Conservation (phyloP, 108 stramenopile genomes). For the Cafeteria roenbergensis region DNA sequence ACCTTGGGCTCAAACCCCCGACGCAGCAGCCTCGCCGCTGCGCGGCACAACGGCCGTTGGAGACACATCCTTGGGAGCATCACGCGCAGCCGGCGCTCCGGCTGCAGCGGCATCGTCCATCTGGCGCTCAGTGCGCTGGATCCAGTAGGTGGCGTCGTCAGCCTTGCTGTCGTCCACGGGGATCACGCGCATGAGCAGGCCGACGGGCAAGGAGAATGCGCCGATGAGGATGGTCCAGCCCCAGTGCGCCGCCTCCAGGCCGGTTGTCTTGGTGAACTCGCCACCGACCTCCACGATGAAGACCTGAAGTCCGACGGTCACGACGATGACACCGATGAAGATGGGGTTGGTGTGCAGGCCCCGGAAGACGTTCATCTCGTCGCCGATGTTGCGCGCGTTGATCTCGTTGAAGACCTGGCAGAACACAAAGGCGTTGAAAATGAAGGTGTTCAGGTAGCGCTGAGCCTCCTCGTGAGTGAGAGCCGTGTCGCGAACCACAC, state of each 20-base stretch:
- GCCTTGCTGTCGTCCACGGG: constrained; percentile 13
- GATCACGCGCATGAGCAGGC: constrained; percentile 19
- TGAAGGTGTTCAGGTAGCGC: constrained; percentile 32
- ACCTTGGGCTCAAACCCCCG: too few species aligned
- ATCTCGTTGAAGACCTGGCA: constrained; percentile 94
- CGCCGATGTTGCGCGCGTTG: constrained; percentile 65
- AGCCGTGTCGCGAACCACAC: constrained; percentile 49
- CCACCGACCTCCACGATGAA: constrained; percentile 78
- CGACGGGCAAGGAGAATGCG: constrained; percentile 11
- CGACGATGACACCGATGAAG: constrained; percentile 63
- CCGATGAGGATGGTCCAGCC: constrained; percentile 5
- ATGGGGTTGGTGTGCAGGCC: constrained; percentile 64
- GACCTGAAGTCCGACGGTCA: constrained; percentile 67
- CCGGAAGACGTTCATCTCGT: constrained; percentile 51
- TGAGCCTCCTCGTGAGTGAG: too few species aligned
- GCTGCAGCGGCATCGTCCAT: too few species aligned
- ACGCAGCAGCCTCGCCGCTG: too few species aligned
- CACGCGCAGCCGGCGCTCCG: too few species aligned
- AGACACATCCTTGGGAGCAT: too few species aligned
- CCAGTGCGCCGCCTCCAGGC: constrained; percentile 9
- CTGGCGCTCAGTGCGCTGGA: not conserved
- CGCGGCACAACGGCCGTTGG: too few species aligned
- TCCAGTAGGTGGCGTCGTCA: not conserved
- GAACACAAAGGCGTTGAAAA: constrained; percentile 95
- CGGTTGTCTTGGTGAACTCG: too few species aligned